A percentile compares a stretch with the other conserved stretches of the same genome.
These are phyloP conservation scores for Wallacemonas sp. DNA, from an alignment of 208 protist species.

Conservation along the genomic window DNA sequence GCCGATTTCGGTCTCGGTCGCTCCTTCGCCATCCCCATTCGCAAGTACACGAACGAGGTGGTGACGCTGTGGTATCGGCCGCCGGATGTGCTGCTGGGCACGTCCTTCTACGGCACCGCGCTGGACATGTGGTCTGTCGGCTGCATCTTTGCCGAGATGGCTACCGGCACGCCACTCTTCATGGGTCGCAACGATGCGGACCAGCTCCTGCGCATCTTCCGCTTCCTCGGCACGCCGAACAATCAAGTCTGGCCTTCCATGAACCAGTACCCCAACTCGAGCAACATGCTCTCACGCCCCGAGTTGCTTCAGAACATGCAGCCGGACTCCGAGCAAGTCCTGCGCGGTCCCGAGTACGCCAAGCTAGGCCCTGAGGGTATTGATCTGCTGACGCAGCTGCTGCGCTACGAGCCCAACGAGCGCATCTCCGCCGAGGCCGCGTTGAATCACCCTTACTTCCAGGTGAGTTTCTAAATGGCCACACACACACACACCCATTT, in stretches of 20 bases:
- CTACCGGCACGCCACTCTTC: conserved; percentile 94
- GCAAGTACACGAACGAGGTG: conserved; percentile 89
- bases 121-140: conserved; percentile 95
- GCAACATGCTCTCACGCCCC: conserved; percentile 71
- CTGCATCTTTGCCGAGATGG: conserved; percentile 95
- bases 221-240: conserved; percentile 93
- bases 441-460: conserved; percentile 87
- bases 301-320: conserved; percentile 66
- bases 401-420: conserved; percentile 75
- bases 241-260: conserved; percentile 92
- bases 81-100: conserved; percentile 93
- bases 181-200: conserved; percentile 95
- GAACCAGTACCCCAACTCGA: conserved; percentile 81
- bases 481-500: background rate
- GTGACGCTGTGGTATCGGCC: conserved; percentile 96
- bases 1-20: conserved; percentile 90
- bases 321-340: conserved; percentile 53
- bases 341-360: conserved; percentile 48
- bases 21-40: conserved; percentile 86
- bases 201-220: conserved; percentile 96
- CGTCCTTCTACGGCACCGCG: conserved; percentile 81
- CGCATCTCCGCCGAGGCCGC: conserved; percentile 81
- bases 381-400: conserved; percentile 65
- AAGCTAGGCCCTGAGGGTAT: conserved; percentile 69
- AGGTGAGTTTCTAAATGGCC: conserved; percentile 44